Conservation (phyloP, 2,329 filamentous ascomycete species). For the Teratosphaeria viscida region DNA sequence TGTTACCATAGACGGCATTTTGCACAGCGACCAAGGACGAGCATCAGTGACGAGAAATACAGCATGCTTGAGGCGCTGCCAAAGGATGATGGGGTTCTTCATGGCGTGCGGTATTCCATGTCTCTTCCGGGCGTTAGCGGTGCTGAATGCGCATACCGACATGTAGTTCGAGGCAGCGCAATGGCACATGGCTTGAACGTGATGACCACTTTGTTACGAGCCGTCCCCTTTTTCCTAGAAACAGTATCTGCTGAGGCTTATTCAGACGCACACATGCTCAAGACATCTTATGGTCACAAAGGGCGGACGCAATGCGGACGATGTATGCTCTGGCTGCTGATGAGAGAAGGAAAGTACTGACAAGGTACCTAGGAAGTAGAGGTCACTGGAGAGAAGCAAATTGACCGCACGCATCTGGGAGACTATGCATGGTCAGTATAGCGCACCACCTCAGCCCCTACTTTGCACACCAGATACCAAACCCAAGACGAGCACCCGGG, state of each 20-base stretch:
- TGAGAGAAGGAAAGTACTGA: no score
- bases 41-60: background rate
- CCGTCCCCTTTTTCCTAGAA: background rate
- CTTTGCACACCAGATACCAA: no score
- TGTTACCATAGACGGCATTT: background rate
- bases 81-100: background rate
- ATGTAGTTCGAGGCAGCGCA: conserved; percentile 3
- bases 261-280: background rate
- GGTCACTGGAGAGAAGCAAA: no score
- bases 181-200: conserved; percentile 4
- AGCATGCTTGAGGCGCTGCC: conserved; percentile 2
- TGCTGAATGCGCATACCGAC: conserved; percentile 1
- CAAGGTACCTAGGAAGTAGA: no score
- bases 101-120: conserved; percentile 1
- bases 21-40: conserved; percentile 1
- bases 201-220: background rate
- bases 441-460: no score
- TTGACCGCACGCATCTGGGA: no score
- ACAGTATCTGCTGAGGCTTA: background rate
- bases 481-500: no score
- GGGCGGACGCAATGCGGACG: no score
- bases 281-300: no score
- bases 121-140: background rate
- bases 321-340: no score
- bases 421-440: no score